Percentiles rank a stretch among this genome's conserved stretches.
Conservation (phyloP, 108 stramenopile species). For the Skeletonema marinoi region DNA sequence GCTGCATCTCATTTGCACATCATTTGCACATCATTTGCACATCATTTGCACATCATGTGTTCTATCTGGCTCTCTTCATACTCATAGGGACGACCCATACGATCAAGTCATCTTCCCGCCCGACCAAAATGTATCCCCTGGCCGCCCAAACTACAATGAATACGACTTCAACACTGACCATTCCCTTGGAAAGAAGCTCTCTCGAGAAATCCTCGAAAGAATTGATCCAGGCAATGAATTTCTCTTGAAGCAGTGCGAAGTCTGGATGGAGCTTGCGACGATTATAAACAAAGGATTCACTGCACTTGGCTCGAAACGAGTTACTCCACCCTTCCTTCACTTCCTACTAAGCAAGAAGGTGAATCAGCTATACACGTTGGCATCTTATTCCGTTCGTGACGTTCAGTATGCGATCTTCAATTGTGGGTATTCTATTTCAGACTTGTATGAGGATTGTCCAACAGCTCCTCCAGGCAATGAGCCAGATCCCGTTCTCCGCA, state of each 20-base stretch:
- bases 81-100: slow-evolving; percentile 48
- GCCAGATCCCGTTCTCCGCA: slow-evolving; percentile 55
- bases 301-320: slow-evolving; percentile 46
- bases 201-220: slow-evolving; percentile 25
- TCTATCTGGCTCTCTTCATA: background rate
- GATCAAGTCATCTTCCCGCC: slow-evolving; percentile 56
- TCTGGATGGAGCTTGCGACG: slow-evolving; percentile 50
- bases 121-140: slow-evolving; percentile 30
- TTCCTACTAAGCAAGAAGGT: slow-evolving; percentile 48
- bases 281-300: slow-evolving; percentile 57
- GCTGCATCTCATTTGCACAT: no score
- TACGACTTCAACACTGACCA: slow-evolving; percentile 52
- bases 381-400: slow-evolving; percentile 56
- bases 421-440: slow-evolving; percentile 36
- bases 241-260: slow-evolving; percentile 23
- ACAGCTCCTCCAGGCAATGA: slow-evolving; percentile 47
- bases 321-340: slow-evolving; percentile 50
- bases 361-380: slow-evolving; percentile 48
- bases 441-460: slow-evolving; percentile 44
- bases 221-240: slow-evolving; percentile 47
- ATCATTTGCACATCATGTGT: no score
- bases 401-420: slow-evolving; percentile 63
- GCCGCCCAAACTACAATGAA: slow-evolving; percentile 31
- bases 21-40: no score
- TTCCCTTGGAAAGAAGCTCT: slow-evolving; percentile 11